A percentile compares a stretch with the other conserved stretches of the same genome.
Conservation (phyloP, 1,139 yeast species). For the Diutina pseudorugosa region DNA sequence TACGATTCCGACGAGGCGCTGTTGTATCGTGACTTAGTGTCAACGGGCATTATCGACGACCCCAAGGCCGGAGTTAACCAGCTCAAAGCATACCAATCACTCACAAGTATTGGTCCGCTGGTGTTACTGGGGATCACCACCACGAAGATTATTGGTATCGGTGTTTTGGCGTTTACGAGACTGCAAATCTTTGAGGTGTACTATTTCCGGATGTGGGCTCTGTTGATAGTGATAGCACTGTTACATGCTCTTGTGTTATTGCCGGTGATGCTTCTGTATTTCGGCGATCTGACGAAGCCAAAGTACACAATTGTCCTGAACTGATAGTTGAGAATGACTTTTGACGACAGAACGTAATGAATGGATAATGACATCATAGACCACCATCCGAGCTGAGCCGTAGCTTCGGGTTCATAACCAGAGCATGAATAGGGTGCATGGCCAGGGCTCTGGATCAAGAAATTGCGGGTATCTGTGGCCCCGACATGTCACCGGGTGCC, state of each 20-base stretch:
- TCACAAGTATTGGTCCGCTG: constrained; percentile 72
- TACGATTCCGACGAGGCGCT: constrained; percentile 12
- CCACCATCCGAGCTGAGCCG: not conserved
- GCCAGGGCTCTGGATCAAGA: not conserved
- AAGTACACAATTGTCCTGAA: not conserved
- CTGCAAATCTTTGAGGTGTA: constrained; percentile 84
- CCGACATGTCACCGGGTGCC: not conserved
- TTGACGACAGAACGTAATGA: not conserved
- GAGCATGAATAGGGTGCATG: not conserved
- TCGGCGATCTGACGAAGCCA: constrained; percentile 1
- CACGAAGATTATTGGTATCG: constrained; percentile 81
- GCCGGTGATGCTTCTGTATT: constrained; percentile 45
- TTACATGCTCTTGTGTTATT: constrained; percentile 66
- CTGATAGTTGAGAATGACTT: not conserved
- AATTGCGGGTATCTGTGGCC: not conserved
- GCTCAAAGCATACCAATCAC: constrained; percentile 31
- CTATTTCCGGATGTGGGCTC: constrained; percentile 94
- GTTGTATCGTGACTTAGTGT: constrained; percentile 4
- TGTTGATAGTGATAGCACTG: constrained; percentile 65
- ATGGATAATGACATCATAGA: not conserved
- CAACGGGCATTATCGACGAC: constrained; percentile 6
- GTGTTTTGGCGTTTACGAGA: constrained; percentile 73
- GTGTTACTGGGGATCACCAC: constrained; percentile 83
- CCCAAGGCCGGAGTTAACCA: not conserved
- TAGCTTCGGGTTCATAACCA: not conserved